Percentiles rank a stretch among this genome's conserved stretches.
phyloP scores from a whole-genome alignment of 139 green algal species.

The Astrephomene gubernaculifera region DNA sequence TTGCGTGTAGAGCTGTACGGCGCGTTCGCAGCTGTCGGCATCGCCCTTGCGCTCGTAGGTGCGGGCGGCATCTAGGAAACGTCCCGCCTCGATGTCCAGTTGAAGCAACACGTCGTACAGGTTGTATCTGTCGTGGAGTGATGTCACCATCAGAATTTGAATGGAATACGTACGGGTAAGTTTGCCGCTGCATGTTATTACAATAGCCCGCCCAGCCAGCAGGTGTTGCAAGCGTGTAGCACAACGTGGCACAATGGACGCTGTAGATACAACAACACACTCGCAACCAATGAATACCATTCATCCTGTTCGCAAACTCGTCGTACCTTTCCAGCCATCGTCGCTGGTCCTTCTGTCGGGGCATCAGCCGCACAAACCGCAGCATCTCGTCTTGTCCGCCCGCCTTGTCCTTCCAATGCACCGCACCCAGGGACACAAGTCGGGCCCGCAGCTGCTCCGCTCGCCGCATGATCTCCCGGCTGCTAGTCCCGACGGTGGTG shows the following conservation, averaged over 20 bases:
- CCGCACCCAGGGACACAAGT: neutral
- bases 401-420: slow-evolving; percentile 13
- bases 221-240: no score
- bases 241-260: no score
- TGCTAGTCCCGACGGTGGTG: neutral
- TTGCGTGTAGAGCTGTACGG: neutral
- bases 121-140: slow-evolving; percentile 22
- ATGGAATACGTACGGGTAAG: no score
- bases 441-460: neutral
- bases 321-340: slow-evolving; percentile 3
- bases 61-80: neutral
- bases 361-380: slow-evolving; percentile 5
- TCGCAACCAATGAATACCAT: no score
- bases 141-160: no score
- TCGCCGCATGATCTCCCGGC: neutral
- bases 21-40: neutral
- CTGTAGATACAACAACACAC: no score
- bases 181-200: no score
- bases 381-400: slow-evolving; percentile 1
- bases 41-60: neutral
- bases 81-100: slow-evolving; percentile 1
- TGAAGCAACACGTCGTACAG: slow-evolving; percentile 5
- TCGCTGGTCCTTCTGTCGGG: neutral
- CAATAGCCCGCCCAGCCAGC: no score
- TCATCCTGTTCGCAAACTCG: neutral